phyloP scores from a whole-genome alignment of 73 alveolate genomes.

The Paramecium tetraurelia region DNA sequence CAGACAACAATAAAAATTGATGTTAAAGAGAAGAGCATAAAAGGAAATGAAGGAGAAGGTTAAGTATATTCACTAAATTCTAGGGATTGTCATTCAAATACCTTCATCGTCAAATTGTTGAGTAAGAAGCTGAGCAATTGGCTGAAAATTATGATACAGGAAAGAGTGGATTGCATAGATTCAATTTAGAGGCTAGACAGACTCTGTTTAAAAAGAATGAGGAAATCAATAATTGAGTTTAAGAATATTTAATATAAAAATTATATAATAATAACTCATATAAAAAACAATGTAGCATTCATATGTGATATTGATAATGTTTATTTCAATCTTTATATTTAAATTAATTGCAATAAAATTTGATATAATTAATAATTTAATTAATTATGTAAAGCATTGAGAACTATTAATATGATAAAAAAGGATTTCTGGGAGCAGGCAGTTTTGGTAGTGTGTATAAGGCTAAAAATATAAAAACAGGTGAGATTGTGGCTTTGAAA shows the following conservation, averaged over 20 bases:
- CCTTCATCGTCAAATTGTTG: not conserved
- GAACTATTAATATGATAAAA: slow-evolving; percentile 41
- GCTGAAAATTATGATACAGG: not conserved
- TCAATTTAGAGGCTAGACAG: slow-evolving; percentile 17
- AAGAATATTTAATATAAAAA: not conserved
- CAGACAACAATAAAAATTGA: slow-evolving; percentile 1
- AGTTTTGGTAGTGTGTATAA: slow-evolving; percentile 57
- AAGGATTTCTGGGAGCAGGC: slow-evolving; percentile 61
- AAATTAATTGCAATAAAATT: not conserved
- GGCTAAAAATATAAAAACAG: slow-evolving; percentile 53
- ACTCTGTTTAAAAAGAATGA: slow-evolving; percentile 10
- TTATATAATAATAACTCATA: not conserved
- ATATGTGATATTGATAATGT: not conserved
- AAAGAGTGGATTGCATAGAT: not conserved
- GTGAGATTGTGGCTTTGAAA: slow-evolving; percentile 56
- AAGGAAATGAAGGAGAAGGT: not conserved
- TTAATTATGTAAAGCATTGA: slow-evolving; percentile 24
- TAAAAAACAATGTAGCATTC: not conserved
- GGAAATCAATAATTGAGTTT: not conserved
- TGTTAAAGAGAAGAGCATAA: slow-evolving; percentile 39
- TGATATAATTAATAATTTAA: not conserved
- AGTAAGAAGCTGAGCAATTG: not conserved
- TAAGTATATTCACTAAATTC: not conserved
- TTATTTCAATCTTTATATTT: not conserved
- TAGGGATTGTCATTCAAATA: slow-evolving; percentile 9